A percentile compares a stretch with the other conserved stretches of the same genome.
Conservation (phyloP, 192 early-diverging fungal species). For the Phycomyces blakesleeanus region DNA sequence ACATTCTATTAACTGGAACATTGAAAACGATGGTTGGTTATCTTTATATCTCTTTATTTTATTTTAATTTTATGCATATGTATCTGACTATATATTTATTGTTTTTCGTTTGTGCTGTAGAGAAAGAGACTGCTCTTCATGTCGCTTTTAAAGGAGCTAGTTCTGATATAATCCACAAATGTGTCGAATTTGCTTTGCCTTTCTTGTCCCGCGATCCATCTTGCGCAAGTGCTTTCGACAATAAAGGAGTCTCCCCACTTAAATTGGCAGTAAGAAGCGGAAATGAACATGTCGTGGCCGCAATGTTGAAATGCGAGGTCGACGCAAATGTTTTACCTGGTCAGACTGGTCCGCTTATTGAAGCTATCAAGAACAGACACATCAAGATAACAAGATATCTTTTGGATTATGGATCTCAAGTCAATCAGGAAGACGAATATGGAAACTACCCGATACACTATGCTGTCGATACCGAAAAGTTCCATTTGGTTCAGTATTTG, state of each 20-base stretch:
- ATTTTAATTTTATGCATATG: too few species aligned
- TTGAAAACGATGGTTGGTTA: constrained; percentile 8
- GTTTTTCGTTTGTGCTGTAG: neutral
- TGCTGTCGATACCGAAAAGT: constrained; percentile 39
- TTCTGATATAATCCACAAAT: neutral
- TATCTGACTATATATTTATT: too few species aligned
- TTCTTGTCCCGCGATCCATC: neutral
- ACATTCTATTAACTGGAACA: neutral
- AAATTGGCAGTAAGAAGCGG: constrained; percentile 5
- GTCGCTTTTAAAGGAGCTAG: neutral
- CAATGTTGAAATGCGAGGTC: constrained; percentile 8
- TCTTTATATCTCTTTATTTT: neutral
- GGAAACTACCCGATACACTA: constrained; percentile 39
- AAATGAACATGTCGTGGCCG: constrained; percentile 7
- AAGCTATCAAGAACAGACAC: constrained; percentile 13
- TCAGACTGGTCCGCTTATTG: constrained; percentile 14
- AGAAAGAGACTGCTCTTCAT: constrained; percentile 2
- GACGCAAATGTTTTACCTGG: constrained; percentile 3
- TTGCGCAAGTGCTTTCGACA: constrained; percentile 15
- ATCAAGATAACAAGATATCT: constrained; percentile 9
- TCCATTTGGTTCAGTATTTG: constrained; percentile 36
- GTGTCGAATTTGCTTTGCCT: neutral
- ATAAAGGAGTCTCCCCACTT: constrained; percentile 4
- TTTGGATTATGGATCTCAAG: constrained; percentile 12
- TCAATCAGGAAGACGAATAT: constrained; percentile 2